Conservation (phyloP, 106 monocot genomes). For the Chionographis japonica region DNA sequence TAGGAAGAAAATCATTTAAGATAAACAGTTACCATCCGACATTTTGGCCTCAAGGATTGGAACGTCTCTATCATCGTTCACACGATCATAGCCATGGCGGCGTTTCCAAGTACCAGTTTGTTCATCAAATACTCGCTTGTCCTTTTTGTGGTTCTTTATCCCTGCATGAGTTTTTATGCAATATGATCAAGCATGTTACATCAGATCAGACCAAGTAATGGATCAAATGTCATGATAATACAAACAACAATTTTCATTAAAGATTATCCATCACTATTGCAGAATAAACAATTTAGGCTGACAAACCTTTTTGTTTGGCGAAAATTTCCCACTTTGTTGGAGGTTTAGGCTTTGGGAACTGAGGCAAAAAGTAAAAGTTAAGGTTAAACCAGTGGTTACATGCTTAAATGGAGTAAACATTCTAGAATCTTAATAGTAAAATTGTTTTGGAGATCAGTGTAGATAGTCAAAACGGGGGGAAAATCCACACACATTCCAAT, state of each 20-base stretch:
- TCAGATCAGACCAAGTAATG: neutral
- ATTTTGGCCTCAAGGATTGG: constrained; percentile 82
- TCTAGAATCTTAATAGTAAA: neutral
- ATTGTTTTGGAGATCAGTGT: too few species aligned
- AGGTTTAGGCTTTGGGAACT: constrained; percentile 92
- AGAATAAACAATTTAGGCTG: neutral
- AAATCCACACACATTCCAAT: too few species aligned
- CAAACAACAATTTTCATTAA: neutral
- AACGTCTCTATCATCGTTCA: constrained; percentile 83
- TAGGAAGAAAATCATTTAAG: too few species aligned
- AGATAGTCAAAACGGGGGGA: too few species aligned
- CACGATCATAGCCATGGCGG: constrained; percentile 93
- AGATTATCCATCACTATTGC: neutral
- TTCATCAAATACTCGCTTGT: constrained; percentile 80
- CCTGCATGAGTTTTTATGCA: constrained; percentile 31
- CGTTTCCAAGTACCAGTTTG: constrained; percentile 83
- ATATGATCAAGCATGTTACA: constrained; percentile 5
- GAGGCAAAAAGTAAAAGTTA: constrained; percentile 13
- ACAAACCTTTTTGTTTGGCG: constrained; percentile 85
- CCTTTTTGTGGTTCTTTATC: constrained; percentile 80
- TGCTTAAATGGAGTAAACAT: neutral
- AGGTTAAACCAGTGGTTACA: neutral
- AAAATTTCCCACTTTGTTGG: constrained; percentile 95
- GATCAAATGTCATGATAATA: neutral
- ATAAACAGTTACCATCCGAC: constrained; percentile 58